These are phyloP conservation scores for Lithospermum erythrorhizon DNA, from an alignment of 257 asterid species.

Conservation along the genomic window DNA sequence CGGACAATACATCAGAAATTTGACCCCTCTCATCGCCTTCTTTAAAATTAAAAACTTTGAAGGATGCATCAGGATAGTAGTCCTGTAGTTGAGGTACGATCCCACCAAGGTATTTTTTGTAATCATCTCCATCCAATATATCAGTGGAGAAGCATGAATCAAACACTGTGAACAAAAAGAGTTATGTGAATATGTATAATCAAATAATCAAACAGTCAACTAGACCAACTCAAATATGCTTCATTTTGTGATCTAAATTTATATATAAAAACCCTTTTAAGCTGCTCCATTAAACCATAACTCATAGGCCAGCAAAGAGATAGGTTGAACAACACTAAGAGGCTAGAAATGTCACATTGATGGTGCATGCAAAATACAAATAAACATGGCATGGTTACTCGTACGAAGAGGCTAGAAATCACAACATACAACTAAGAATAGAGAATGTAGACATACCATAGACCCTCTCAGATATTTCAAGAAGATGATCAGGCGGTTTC, in stretches of 20 bases:
- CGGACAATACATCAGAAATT: slow-evolving; percentile 74
- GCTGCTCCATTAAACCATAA: too few species aligned
- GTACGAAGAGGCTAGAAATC: neutral
- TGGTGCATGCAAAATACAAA: too few species aligned
- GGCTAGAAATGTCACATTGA: too few species aligned
- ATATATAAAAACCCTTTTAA: too few species aligned
- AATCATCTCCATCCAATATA: slow-evolving; percentile 83
- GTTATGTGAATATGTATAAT: neutral
- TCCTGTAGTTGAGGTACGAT: slow-evolving; percentile 95
- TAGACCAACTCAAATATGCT: neutral
- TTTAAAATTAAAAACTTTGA: slow-evolving; percentile 93
- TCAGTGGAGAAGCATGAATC: slow-evolving; percentile 98
- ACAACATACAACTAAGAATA: neutral
- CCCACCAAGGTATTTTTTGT: slow-evolving; percentile 75
- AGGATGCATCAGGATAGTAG: slow-evolving; percentile 92
- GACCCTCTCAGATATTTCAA: slow-evolving; percentile 96
- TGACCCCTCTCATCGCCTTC: slow-evolving; percentile 82
- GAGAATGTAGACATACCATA: slow-evolving; percentile 46
- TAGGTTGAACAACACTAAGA: neutral
- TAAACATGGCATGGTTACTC: too few species aligned
- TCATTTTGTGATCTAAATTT: too few species aligned
- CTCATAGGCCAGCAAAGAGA: neutral
- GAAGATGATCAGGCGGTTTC: slow-evolving; percentile 99
- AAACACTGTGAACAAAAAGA: slow-evolving; percentile 54
- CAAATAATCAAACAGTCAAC: neutral